phyloP scores from a whole-genome alignment of 2,329 filamentous ascomycete species.

The Lachnellula subtilissima region DNA sequence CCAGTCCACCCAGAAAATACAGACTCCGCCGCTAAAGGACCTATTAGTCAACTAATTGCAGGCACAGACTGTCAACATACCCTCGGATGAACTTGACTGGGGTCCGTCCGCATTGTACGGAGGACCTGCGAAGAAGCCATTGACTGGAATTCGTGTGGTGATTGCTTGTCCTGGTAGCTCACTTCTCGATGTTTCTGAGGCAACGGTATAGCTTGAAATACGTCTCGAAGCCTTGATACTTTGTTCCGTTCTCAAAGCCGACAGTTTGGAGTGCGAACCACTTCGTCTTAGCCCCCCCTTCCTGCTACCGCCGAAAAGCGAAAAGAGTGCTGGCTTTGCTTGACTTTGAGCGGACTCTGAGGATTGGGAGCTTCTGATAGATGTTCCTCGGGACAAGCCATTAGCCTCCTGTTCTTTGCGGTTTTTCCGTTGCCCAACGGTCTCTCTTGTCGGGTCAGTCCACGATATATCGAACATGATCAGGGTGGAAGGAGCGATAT shows the following conservation, averaged over 20 bases:
- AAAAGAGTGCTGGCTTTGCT: slow-evolving; percentile 15
- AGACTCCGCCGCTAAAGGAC: slow-evolving; percentile 36
- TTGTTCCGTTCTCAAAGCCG: slow-evolving; percentile 3
- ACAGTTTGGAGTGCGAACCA: slow-evolving; percentile 7
- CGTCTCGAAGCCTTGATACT: slow-evolving; percentile 10
- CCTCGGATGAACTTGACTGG: slow-evolving; percentile 20
- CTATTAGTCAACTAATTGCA: slow-evolving; percentile 10
- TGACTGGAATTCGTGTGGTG: slow-evolving; percentile 7
- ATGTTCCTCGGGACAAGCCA: slow-evolving; percentile 11
- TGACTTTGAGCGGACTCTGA: slow-evolving; percentile 7
- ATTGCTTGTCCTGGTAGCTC: slow-evolving; percentile 9
- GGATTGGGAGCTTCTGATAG: slow-evolving; percentile 18
- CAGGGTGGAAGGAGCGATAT: not conserved
- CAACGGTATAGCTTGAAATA: slow-evolving; percentile 17
- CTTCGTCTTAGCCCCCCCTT: not conserved
- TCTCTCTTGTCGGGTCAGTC: slow-evolving; percentile 29
- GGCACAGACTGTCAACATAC: slow-evolving; percentile 7
- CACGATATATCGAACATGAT: slow-evolving; percentile 33
- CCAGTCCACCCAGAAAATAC: slow-evolving; percentile 43
- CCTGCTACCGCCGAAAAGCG: slow-evolving; percentile 34
- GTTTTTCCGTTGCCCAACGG: slow-evolving; percentile 28
- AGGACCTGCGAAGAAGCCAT: slow-evolving; percentile 6
- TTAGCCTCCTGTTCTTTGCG: slow-evolving; percentile 23
- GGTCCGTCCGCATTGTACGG: slow-evolving; percentile 10
- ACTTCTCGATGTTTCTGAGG: slow-evolving; percentile 11